Evolutionary conservation across 2,329 filamentous ascomycete species (phyloP).

Genomic region (Arthrobotrys musiformis): DNA sequence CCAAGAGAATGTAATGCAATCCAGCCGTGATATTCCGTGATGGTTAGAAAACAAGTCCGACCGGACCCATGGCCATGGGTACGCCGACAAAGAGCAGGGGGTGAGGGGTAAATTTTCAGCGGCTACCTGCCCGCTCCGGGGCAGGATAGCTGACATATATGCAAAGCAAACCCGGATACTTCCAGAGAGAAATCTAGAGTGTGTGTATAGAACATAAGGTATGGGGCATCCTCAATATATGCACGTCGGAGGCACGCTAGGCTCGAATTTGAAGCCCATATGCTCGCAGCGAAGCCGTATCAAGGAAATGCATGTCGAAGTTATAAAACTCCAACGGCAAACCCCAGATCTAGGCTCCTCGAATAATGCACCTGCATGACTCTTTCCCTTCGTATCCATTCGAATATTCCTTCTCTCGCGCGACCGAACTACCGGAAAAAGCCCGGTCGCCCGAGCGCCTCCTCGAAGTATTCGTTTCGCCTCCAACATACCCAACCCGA

Average conservation of each 20-base stretch:
- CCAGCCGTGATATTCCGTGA: conserved; percentile 15
- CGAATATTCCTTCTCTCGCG: not conserved
- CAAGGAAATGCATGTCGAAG: not conserved
- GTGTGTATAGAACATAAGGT: conserved; percentile 1
- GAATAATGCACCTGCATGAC: conserved; percentile 14
- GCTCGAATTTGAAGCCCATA: no score
- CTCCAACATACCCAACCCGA: conserved; percentile 14
- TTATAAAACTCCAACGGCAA: conserved; percentile 11
- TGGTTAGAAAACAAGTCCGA: not conserved
- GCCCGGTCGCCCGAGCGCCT: conserved; percentile 20
- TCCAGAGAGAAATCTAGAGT: not conserved
- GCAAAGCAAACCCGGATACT: conserved; percentile 6
- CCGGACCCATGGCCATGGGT: not conserved
- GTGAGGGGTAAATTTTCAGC: not conserved
- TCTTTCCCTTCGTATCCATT: not conserved
- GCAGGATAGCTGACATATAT: not conserved
- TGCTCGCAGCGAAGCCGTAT: not conserved
- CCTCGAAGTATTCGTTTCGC: conserved; percentile 9
- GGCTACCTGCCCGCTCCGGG: not conserved
- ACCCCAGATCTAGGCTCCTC: conserved; percentile 5
- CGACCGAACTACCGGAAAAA: conserved; percentile 13
- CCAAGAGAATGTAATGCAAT: not conserved
- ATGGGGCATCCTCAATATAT: not conserved
- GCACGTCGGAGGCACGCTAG: not conserved
- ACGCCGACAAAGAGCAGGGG: not conserved